A percentile compares a stretch with the other conserved stretches of the same genome.
Evolutionary conservation across 805 yeast species (phyloP).

Genomic region (Wickerhamiella sorbophila): DNA sequence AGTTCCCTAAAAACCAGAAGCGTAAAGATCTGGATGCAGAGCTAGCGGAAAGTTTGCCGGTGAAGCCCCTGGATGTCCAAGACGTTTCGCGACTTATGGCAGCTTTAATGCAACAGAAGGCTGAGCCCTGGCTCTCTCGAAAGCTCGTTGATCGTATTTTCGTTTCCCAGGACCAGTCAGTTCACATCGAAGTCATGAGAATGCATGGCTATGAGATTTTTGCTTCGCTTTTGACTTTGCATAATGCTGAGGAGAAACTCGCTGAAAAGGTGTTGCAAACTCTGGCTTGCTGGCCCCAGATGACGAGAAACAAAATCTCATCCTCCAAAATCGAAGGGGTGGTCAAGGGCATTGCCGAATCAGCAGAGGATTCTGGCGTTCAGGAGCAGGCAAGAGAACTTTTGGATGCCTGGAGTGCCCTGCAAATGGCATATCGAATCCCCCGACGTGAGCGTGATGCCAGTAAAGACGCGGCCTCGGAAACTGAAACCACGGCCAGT

Average conservation of each 20-base stretch:
- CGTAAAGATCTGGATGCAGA: slow-evolving; percentile 32
- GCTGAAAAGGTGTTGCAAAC: slow-evolving; percentile 40
- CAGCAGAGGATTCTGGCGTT: slow-evolving; percentile 19
- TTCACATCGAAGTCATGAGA: slow-evolving; percentile 48
- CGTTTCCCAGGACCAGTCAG: slow-evolving; percentile 34
- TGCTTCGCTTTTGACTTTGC: slow-evolving; percentile 39
- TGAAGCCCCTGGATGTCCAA: slow-evolving; percentile 34
- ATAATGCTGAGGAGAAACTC: slow-evolving; percentile 30
- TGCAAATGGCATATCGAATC: slow-evolving; percentile 74
- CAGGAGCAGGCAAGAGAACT: slow-evolving; percentile 31
- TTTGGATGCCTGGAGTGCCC: slow-evolving; percentile 51
- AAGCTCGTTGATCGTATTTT: slow-evolving; percentile 57
- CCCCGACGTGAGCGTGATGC: slow-evolving; percentile 37
- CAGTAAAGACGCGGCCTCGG: slow-evolving; percentile 1
- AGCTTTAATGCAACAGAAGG: slow-evolving; percentile 47
- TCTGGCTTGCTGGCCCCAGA: slow-evolving; percentile 48
- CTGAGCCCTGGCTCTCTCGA: slow-evolving; percentile 46
- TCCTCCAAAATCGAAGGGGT: slow-evolving; percentile 58
- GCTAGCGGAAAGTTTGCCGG: slow-evolving; percentile 40
- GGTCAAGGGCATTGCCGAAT: slow-evolving; percentile 31
- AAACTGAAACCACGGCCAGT: background rate
- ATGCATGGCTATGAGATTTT: slow-evolving; percentile 81
- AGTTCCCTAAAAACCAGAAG: slow-evolving; percentile 21
- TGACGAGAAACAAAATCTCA: slow-evolving; percentile 65
- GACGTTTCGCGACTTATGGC: slow-evolving; percentile 73